A percentile compares a stretch with the other conserved stretches of the same genome.
phyloP scores from a whole-genome alignment of 2,329 filamentous ascomycete species.

The Daldinia sp. region DNA sequence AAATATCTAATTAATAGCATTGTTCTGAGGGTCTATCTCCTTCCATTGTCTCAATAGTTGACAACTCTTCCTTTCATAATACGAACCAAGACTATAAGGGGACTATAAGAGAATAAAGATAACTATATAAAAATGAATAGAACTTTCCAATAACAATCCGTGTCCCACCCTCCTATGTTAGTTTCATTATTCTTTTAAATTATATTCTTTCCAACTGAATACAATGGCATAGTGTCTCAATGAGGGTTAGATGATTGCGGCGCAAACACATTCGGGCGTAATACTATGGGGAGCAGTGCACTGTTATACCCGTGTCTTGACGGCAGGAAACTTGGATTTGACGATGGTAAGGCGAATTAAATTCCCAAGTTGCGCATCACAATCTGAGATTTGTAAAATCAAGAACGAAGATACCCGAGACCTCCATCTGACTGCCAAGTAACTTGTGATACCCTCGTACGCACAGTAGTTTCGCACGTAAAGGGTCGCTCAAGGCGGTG shows the following conservation, averaged over 20 bases:
- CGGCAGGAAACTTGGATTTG: constrained; percentile 3
- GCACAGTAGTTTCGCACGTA: constrained; percentile 26
- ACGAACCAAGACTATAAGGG: neutral
- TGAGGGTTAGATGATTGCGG: neutral
- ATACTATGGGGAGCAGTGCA: neutral
- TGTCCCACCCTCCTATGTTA: neutral
- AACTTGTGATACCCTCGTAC: constrained; percentile 31
- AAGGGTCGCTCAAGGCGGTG: constrained; percentile 32
- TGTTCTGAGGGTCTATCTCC: constrained; percentile 10
- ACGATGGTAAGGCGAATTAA: constrained; percentile 23
- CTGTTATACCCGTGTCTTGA: constrained; percentile 13
- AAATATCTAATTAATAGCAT: constrained; percentile 32
- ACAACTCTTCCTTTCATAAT: constrained; percentile 7
- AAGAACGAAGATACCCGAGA: constrained; percentile 14
- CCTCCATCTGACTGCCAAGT: constrained; percentile 39
- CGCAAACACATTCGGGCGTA: neutral
- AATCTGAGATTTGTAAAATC: constrained; percentile 24
- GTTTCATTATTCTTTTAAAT: neutral
- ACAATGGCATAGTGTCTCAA: neutral
- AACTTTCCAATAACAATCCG: neutral
- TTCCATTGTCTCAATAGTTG: constrained; percentile 16
- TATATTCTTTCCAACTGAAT: neutral
- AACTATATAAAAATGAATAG: neutral
- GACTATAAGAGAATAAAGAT: neutral
- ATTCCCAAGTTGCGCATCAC: neutral